Base-by-base conservation (phyloP, 495 filamentous ascomycete species). In the Podospora bellae-mahoneyi region DNA sequence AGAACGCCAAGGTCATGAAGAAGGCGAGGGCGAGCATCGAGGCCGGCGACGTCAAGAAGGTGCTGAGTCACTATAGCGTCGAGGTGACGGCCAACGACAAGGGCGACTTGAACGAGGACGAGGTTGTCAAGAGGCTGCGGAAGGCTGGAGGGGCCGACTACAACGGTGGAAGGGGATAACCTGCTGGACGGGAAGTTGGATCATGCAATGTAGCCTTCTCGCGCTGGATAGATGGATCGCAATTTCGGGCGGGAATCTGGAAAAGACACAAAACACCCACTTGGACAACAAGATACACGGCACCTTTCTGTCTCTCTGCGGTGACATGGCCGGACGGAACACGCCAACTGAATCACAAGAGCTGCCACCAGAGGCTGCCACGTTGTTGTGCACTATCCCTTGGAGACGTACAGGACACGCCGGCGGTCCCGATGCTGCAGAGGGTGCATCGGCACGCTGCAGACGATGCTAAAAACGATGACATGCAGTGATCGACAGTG, bases 81-180 rank as follows among this genome's bases (percentile, higher is more conserved):
- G 76, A 83, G 71, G 79, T 88, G 26, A 80, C 85, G 62, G 85
- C 85, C 1, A 73, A 75, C 62, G 84, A 87, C 62, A 76, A 73
- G 71, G 64, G 74, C 15, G 85, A 88, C 58, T 72, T 88, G 30
- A 81, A 86, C 66, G 84, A 86, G 75, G 77, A 78, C 62, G 85
- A 85, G 2, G 80, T 88, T 54, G 82, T 86, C 5, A 69, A 75
- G 28, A 73, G 82, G 66, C 66, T 85, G 69, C 74, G 85, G 70
- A 84, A 81, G 77, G 85, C 85, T 0, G 85, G 85, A 28, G 85
- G 85, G 23, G 85, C 85, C 2, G 85, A 88, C 75, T 88, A 87
- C 76, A 85, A 87, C 68, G 84, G 84, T 4, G 84, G 84, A 48
- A 75, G 84, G 60, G 84, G 84, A n/a, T 85, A 71, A 69, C 30